Evolutionary conservation across 1,284 basidiomycete species (phyloP), one percentile per base, ranked within the genome.

Genomic region (Ganoderma boninense): DNA sequence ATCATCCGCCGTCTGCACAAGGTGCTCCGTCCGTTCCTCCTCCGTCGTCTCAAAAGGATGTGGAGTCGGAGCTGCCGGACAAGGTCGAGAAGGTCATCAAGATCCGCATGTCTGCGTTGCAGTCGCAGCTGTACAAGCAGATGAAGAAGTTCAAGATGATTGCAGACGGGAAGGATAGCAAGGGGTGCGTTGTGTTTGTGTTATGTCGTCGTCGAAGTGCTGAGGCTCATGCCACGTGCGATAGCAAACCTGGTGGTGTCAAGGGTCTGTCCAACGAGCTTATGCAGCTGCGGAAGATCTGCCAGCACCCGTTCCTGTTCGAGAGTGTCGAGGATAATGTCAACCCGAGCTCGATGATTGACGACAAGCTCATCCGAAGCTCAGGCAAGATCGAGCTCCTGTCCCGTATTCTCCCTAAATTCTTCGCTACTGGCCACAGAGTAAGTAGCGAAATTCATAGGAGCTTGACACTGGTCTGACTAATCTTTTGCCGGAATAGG

Each of bases 61-160:
- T 99, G 75, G 98, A 99, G 85, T 92, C 91, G 69, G 97, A 99
- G 83, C 84, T 99, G 77, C 98, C 98, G 4, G 97, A 99, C 83
- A 99, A 99, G 87, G 96, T 99, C 46, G 97, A 99, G 85, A 97
- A 98, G 87, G 96, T 99, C 73, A 97, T 99, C 87, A 98, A 98
- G 87, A 93, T 98, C 79, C 92, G 95, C 82, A 99, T 99, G 97
- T 96, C 94, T 73, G 93, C 94, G 23, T 83, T 99, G 76, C 98
- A 99, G 84, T 90, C 89, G 78, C 97, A 98, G 85, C 84, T 99
- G 74, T 99, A 99, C 84, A 96, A 97, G 85, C 95, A 97, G 86
- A 97, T 98, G 94, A 97, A 97, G 89, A 96, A 96, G 84, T 93
- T 92, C 83, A 97, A 97, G 85, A 96, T 97, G 93, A 95, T 99